Evolutionary conservation across 805 yeast species (phyloP), one percentile per base, ranked within the genome.

Genomic region (Candida pseudofarinosa): DNA sequence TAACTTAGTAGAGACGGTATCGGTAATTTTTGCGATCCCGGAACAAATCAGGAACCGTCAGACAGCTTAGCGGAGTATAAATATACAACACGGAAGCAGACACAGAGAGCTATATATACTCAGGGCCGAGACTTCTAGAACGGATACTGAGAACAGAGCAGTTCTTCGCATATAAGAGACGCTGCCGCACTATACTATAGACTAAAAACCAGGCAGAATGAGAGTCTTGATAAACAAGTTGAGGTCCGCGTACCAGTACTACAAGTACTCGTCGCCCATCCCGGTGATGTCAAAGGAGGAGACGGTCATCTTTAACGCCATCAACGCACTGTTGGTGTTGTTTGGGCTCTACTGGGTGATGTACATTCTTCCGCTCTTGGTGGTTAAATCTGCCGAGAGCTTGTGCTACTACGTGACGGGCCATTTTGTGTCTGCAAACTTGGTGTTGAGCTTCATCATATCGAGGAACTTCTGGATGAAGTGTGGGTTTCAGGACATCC

Each of bases 251-350:
- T 57, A 58, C 51, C 41, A 47, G 15, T 38, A 42, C 31, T 64
- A 60, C 50, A 51, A 49, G 46, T 59, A 60, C 45, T 54, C 47
- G 38, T 48, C 59, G 5, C 67, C 67, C 1, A 42, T 62, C 12
- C 63, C 64, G 2, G 60, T 64, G 15, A 46, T 64, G 44, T 44
- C 62, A 3, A 41, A 44, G n/a, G 50, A 52, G 7, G 69, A 62
- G 40, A 41, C 58, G 0, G 35, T 50, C 3, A 34, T 51, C 12
- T 56, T 59, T 43, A 61, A 56, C 39, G 12, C 42, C 12, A 31
- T 58, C 19, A 47, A 45, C 26, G 18, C 48, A 18, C 17, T 32
- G 13, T 15, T 58, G 12, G 28, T 53, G 18, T 17, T 47, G 12
- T 19, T 57, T 3, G 34, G 43, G 2, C 6, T 47, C 4, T 60